Evolutionary conservation across 2,329 filamentous ascomycete species (phyloP), one percentile per base, ranked within the genome.

Genomic region (Sporothrix pseudoabietina): DNA sequence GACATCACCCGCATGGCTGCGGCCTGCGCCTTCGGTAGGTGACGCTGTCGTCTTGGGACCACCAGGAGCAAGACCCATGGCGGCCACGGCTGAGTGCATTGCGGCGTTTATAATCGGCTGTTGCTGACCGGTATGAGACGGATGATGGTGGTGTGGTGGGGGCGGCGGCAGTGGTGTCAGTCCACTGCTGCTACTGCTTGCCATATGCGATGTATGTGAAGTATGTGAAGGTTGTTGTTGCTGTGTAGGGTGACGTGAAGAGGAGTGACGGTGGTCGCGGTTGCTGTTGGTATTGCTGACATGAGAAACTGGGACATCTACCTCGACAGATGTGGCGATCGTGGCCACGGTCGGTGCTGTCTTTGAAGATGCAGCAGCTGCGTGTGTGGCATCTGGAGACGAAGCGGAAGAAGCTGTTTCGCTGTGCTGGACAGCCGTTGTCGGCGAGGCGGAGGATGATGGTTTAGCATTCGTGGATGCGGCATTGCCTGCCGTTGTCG

Each of bases 1-100:
- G 8, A 71, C 41, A 26, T 71, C 69, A 19, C 69, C 39, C 6
- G 22, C 55, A 7, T 71, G 69, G 54, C 69, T 63, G 57, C 69
- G 69, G 14, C 55, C 69, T 12, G 57, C 57, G 1, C 55, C 55
- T n/a, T 71, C 69, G 7, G 69, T 61, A 1, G 69, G 69, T 9
- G 69, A 71, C 0, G 54, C 57, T 10, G 30, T 63, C 2, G 57
- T 63, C 30, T 59, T 39, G 0, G 69, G 55, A 1, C 61, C 61
- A 2, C 39, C n/a, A 12, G 61, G 61, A 12, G 41, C 35, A 16
- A 71, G 66, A 30, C 47, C 66, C 47, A 47, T 59, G 52, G 35
- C 49, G n/a, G 30, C 19, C 10, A 22, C 32, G 2, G 68, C 32
- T 5, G 35, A 39, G 35, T 41, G 32, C 35, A 26, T 55, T 8